phyloP scores from a whole-genome alignment of 306 rosid species.

The Pyrus bretschneideri region DNA sequence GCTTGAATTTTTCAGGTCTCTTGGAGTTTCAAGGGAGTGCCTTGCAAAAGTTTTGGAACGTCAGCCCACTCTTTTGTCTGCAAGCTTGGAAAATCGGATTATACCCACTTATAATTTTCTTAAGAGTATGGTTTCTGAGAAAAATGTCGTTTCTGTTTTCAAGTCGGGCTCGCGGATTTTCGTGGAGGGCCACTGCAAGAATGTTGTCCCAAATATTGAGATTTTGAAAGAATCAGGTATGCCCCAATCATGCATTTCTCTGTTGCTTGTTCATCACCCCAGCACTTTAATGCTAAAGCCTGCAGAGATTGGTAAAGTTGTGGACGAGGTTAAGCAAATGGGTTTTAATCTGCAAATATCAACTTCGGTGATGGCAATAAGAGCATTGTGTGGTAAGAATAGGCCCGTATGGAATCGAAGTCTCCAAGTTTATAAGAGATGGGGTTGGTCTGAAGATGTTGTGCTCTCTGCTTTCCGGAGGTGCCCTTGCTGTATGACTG shows the following conservation, averaged over 20 bases:
- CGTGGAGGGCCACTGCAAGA: not conserved
- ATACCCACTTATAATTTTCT: slow-evolving; percentile 20
- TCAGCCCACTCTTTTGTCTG: not conserved
- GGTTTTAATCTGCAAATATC: not conserved
- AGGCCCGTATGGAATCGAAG: slow-evolving; percentile 28
- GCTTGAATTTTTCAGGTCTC: not conserved
- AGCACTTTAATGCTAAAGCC: not conserved
- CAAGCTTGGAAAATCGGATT: slow-evolving; percentile 19
- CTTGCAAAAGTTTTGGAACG: not conserved
- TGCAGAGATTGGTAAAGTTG: not conserved
- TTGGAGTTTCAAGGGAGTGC: slow-evolving; percentile 23
- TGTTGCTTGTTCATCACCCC: not conserved
- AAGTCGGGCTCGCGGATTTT: not conserved
- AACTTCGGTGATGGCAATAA: slow-evolving; percentile 18
- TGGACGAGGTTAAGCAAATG: slow-evolving; percentile 18
- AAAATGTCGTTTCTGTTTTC: not conserved
- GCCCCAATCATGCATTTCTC: not conserved
- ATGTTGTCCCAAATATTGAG: slow-evolving; percentile 8
- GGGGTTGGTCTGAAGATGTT: slow-evolving; percentile 33
- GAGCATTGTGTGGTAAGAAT: not conserved
- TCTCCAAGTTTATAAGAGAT: slow-evolving; percentile 22
- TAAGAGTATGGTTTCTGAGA: slow-evolving; percentile 17
- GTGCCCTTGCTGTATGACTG: slow-evolving; percentile 26
- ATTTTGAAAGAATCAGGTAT: slow-evolving; percentile 21
- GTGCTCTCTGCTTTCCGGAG: not conserved